A percentile compares a stretch with the other conserved stretches of the same genome.
Evolutionary conservation across 768 basidiomycete genomes (phyloP).

Genomic region (Podaxis carcinomalis): DNA sequence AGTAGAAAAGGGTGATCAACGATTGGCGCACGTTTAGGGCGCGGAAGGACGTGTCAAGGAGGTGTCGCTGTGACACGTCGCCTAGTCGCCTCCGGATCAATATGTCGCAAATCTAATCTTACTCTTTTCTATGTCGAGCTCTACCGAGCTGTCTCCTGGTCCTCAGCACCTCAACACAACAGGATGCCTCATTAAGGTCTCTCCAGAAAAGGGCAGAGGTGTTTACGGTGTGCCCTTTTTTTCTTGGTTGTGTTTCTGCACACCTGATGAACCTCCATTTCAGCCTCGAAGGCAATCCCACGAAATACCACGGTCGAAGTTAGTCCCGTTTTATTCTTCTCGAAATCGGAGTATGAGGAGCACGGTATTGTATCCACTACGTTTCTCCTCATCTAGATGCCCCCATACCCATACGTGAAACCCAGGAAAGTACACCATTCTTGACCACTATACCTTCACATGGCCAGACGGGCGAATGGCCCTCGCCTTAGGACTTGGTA

Average conservation of each 20-base stretch:
- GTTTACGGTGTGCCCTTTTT: conserved; percentile 49
- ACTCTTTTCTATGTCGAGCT: neutral
- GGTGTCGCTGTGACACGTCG: neutral
- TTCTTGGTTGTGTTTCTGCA: neutral
- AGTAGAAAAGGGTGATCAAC: neutral
- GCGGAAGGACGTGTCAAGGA: conserved; percentile 2
- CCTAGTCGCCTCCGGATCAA: neutral
- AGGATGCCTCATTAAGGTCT: conserved; percentile 42
- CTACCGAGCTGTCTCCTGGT: conserved; percentile 6
- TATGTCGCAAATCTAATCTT: conserved; percentile 9
- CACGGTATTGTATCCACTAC: conserved; percentile 38
- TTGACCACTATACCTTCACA: conserved; percentile 74
- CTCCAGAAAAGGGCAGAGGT: conserved; percentile 52
- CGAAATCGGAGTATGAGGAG: conserved; percentile 60
- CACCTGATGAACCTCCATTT: neutral
- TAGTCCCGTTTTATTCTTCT: conserved; percentile 80
- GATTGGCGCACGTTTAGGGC: neutral
- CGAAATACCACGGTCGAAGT: conserved; percentile 71
- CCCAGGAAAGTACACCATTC: conserved; percentile 46
- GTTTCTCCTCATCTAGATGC: neutral
- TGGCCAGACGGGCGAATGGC: conserved; percentile 77
- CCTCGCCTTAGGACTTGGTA: conserved; percentile 75
- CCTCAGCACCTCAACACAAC: conserved; percentile 39
- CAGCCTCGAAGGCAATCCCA: conserved; percentile 34
- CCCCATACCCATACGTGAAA: neutral